Evolutionary conservation across 768 basidiomycete species (phyloP).

Genomic region (Auricularia sp.): DNA sequence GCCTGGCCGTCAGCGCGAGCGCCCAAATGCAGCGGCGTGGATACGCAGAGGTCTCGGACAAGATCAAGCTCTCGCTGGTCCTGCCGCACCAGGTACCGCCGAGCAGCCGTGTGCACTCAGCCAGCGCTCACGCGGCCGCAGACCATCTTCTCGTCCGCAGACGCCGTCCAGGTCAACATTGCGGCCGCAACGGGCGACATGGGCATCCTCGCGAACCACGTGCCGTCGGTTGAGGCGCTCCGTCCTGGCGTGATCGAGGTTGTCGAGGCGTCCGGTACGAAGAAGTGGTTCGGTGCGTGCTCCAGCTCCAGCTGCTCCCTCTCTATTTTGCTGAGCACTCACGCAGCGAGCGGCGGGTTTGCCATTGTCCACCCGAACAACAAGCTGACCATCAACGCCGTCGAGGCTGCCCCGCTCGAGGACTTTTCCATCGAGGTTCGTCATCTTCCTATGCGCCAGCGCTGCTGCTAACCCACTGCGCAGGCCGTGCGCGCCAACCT

Average conservation of each 20-base stretch:
- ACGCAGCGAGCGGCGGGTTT: conserved; percentile 85
- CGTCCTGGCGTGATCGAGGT: conserved; percentile 93
- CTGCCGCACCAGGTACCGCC: conserved; percentile 77
- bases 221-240: conserved; percentile 91
- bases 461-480: neutral
- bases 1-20: conserved; percentile 32
- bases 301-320: conserved; percentile 2
- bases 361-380: conserved; percentile 98
- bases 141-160: conserved; percentile 83
- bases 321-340: neutral
- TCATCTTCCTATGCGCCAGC: conserved; percentile 5
- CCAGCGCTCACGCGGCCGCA: conserved; percentile 22
- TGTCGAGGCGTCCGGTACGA: conserved; percentile 68
- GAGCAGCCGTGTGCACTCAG: conserved; percentile 4
- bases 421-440: conserved; percentile 82
- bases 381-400: conserved; percentile 89
- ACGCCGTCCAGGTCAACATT: conserved; percentile 93
- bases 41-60: conserved; percentile 86
- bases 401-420: conserved; percentile 90
- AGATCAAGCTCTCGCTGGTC: conserved; percentile 85
- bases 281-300: conserved; percentile 94
- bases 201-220: conserved; percentile 98
- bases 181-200: conserved; percentile 92
- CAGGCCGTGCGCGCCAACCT: conserved; percentile 87
- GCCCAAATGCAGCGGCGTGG: conserved; percentile 57